Conservation (phyloP, 2,329 filamentous ascomycete species). For the Trichoderma atrobrunneum region DNA sequence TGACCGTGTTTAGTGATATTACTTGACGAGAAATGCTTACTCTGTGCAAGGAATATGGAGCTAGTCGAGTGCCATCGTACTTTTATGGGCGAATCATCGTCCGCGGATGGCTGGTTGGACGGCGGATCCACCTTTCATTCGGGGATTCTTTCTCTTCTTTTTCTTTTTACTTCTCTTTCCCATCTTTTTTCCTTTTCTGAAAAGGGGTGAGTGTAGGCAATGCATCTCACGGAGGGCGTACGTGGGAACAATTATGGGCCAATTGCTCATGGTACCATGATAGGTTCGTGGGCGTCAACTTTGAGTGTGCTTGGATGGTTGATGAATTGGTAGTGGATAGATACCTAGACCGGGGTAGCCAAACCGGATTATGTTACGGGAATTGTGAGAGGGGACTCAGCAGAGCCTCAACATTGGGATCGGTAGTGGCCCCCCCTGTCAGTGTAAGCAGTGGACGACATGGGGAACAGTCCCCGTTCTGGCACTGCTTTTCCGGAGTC, state of each 20-base stretch:
- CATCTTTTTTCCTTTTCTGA: background rate
- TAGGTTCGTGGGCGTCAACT: background rate
- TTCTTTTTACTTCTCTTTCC: background rate
- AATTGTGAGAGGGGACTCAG: background rate
- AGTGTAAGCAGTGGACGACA: background rate
- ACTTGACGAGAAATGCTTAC: conserved; percentile 6
- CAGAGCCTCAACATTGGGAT: background rate
- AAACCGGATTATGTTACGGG: background rate
- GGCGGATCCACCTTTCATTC: background rate
- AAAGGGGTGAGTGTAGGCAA: background rate
- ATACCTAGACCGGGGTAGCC: background rate
- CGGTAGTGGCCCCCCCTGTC: background rate
- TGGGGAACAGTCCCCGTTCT: background rate
- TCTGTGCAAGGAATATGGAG: background rate
- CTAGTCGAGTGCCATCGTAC: background rate
- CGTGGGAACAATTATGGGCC: background rate
- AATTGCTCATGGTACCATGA: background rate
- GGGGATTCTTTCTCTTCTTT: background rate
- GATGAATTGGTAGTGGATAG: background rate
- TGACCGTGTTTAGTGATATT: background rate
- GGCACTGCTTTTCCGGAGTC: background rate
- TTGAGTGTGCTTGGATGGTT: background rate
- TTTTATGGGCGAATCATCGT: background rate
- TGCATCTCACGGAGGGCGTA: background rate
- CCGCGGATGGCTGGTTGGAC: background rate